Base-by-base conservation (phyloP, 139 green algal genomes). In the Spirogloea muscicola region DNA sequence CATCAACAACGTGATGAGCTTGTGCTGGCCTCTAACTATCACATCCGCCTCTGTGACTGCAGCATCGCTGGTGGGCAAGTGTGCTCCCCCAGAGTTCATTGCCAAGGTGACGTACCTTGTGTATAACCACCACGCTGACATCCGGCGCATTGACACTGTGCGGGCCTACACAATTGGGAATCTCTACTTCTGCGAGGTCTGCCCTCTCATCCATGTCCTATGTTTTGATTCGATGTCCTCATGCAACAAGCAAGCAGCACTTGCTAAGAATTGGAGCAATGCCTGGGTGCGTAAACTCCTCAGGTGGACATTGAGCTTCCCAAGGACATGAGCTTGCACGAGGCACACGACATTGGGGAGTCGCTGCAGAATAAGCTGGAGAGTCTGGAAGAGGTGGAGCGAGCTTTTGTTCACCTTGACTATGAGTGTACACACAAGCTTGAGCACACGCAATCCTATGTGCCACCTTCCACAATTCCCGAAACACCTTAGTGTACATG, bases 341-440 rank as follows among this genome's bases (percentile, higher is more conserved):
- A 76, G 18, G 81, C 81, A 18, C 81, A 86, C 69, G 81, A 84
- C 42, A 84, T 86, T 21, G 81, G 81, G 1, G 66, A 85, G 40
- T 44, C 64, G 33, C 69, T 89, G 60, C 85, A 89, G 48, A 62
- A 84, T 48, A 87, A 85, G 66, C 68, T 89, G 18, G 85, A 89
- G 70, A 42, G 40, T 27, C 49, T 88, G 39, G 62, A 73, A 3
- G 85, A 89, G 39, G 77, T 89, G 2, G 81, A 87, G 10, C 67
- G 85, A 10, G 83, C 85, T 2, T 87, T 85, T 57, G 85, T 89
- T 33, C 83, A 88, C 74, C 58, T 89, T 0, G 85, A 88, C 51
- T 86, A 83, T 46, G 80, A 88, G 60, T 72, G 68, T 3, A 42
- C 42, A 1, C 85, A 89, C 63, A 29, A n/a, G n/a, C 85, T 79